A percentile compares a stretch with the other conserved stretches of the same genome.
phyloP scores from a whole-genome alignment of 805 yeast genomes.

The Lipomyces starkeyi region DNA sequence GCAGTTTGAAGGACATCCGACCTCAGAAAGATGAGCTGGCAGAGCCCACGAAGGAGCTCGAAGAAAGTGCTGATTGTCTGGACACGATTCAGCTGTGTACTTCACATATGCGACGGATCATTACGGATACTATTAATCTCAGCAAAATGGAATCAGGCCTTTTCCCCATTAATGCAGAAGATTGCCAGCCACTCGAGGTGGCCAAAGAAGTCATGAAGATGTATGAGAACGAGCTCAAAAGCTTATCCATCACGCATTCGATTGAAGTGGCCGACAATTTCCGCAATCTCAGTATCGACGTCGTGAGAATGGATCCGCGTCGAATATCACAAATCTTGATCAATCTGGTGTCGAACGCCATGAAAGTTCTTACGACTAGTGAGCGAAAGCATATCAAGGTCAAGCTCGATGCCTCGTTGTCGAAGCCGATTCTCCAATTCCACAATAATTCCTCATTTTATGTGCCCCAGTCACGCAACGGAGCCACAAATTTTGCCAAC shows the following conservation, averaged over 20 bases:
- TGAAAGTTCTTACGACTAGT: slow-evolving; percentile 91
- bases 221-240: slow-evolving; percentile 77
- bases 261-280: slow-evolving; percentile 52
- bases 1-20: slow-evolving; percentile 55
- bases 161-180: slow-evolving; percentile 33
- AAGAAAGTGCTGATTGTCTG: slow-evolving; percentile 77
- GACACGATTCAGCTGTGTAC: slow-evolving; percentile 35
- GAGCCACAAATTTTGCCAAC: slow-evolving; percentile 8
- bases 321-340: slow-evolving; percentile 89
- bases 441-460: slow-evolving; percentile 30
- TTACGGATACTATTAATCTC: slow-evolving; percentile 78
- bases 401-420: slow-evolving; percentile 30
- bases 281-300: slow-evolving; percentile 31
- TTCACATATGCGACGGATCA: slow-evolving; percentile 47
- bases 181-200: slow-evolving; percentile 29
- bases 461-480: slow-evolving; percentile 11
- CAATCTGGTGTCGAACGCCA: slow-evolving; percentile 87
- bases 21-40: slow-evolving; percentile 71
- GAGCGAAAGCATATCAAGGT: slow-evolving; percentile 60
- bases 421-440: slow-evolving; percentile 22
- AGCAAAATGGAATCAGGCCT: slow-evolving; percentile 37
- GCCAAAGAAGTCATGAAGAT: slow-evolving; percentile 70
- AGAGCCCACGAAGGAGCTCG: slow-evolving; percentile 92
- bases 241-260: slow-evolving; percentile 70
- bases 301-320: slow-evolving; percentile 85